Base-by-base conservation (phyloP, 2,329 filamentous ascomycete species). In the Acrodontium crateriforme region DNA sequence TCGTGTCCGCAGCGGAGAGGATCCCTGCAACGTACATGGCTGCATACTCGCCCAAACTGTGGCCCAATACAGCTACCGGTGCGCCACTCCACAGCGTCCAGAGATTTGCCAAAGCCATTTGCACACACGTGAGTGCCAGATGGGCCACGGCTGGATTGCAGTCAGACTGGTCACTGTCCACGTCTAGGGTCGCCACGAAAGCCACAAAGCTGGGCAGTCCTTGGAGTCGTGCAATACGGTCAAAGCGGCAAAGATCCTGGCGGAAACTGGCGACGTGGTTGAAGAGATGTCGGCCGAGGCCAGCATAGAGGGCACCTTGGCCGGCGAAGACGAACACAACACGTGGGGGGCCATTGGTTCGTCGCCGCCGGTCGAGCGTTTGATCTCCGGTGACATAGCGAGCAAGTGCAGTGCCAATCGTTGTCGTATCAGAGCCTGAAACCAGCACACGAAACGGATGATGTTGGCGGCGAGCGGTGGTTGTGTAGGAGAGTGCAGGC, bases 401-500 rank as follows among this genome's bases (percentile, higher is more conserved):
- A 8, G 18, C 18, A 8, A n/a, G 8, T 9, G 50, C 37, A n/a
- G n/a, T n/a, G n/a, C n/a, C n/a, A n/a, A n/a, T n/a, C n/a, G n/a
- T n/a, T n/a, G n/a, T n/a, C n/a, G n/a, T n/a, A n/a, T n/a, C n/a
- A n/a, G n/a, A n/a, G 1, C 45, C 50, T 5, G 44, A 35, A 18
- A 55, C 41, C 4, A 50, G 44, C 5, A 50, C 41, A 10, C 59
- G 50, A 37, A 50, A 49, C 20, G 37, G 45, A 36, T 65, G 58
- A 28, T 65, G 61, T 6, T 52, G 45, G 2, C 61, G 55, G 18
- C 63, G 52, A 9, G 77, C 78, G 4, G 74, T 79, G 1, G 71
- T 74, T 1, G 72, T 76, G 50, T 80, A 81, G 0, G 74, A 67
- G 2, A 81, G 52, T 34, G 70, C 59, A 2, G 65, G 58, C 9